Base-by-base conservation (phyloP, 441 rosid genomes). In the Rhodomyrtus psidioides region DNA sequence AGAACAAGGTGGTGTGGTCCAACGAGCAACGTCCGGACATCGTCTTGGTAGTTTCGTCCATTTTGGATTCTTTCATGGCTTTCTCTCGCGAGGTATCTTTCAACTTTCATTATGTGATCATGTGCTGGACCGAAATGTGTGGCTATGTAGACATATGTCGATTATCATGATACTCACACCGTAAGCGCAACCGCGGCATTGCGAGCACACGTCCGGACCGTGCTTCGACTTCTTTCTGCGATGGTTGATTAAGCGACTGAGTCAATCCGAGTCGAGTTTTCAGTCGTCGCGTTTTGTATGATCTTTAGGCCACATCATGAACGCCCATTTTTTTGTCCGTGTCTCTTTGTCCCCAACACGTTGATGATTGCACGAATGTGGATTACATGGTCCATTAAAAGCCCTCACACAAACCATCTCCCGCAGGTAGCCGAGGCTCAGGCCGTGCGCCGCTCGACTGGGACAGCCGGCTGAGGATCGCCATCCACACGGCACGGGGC, bases 391-490 rank as follows among this genome's bases (percentile, higher is more conserved):
- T 60, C 74, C 9, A 4, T 16, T 16, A 53, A 53, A 16, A 53
- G 17, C 16, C 21, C 2, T 53, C 19, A 16, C 55, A 16, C 21
- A 9, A 16, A 16, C n/a, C 46, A 13, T 65, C n/a, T 65, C 27
- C 39, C 30, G 49, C 83, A 86, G 88, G 86, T 49, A 86, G 83
- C 81, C 46, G 88, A 55, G 85, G 88, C 58, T 86, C 86, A 3
- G 88, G 81, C 12, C 88, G 88, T 6, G 30, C 81, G 2, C 88
- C 88, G 3, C 83, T 86, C 2, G 88, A 86, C 58, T 86, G 88
- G 88, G 86, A 86, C 53, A 83, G 42, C 76, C 28, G 88, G 83
- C 83, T 86, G 56, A 83, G 75, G 53, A 86, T 83, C 44, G 88
- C 88, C 12, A 83, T 75, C 51, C 49, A 82, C 13, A 19, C 54